phyloP scores from a whole-genome alignment of 2,329 filamentous ascomycete species.

The Ophiocordyceps camponoti-leonardi region DNA sequence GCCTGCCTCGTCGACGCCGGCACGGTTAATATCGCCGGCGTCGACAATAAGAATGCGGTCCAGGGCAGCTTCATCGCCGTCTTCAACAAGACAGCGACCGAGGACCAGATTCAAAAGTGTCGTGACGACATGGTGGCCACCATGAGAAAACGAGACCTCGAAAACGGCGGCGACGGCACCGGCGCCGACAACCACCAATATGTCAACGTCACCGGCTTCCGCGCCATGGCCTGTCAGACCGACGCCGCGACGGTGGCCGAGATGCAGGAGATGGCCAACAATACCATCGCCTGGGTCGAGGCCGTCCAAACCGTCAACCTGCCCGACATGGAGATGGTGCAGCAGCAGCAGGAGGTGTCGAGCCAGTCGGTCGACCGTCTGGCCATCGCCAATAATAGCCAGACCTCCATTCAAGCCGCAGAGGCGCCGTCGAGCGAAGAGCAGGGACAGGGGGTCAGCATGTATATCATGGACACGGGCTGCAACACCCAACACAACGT shows the following conservation, averaged over 20 bases:
- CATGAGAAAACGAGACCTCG: conserved; percentile 35
- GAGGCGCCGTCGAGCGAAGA: not conserved
- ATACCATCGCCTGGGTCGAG: not conserved
- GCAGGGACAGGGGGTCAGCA: conserved; percentile 27
- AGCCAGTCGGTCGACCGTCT: not conserved
- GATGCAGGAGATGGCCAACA: conserved; percentile 29
- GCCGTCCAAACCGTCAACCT: not conserved
- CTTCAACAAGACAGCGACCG: conserved; percentile 36
- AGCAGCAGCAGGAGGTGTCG: not conserved
- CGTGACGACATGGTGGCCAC: conserved; percentile 27
- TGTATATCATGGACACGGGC: conserved; percentile 50
- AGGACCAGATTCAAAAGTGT: conserved; percentile 27
- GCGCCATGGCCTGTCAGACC: conserved; percentile 23
- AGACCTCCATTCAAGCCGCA: not conserved
- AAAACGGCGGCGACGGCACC: not conserved
- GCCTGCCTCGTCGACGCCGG: not conserved
- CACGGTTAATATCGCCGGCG: conserved; percentile 16
- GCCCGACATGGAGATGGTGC: not conserved
- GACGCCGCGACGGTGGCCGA: conserved; percentile 13
- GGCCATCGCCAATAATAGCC: not conserved
- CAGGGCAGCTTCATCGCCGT: conserved; percentile 46
- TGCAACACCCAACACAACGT: conserved; percentile 37
- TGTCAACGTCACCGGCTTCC: not conserved
- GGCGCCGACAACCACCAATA: not conserved
- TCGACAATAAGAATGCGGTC: conserved; percentile 28